Conservation (phyloP, 768 basidiomycete species). For the Boletus eberwhitei region DNA sequence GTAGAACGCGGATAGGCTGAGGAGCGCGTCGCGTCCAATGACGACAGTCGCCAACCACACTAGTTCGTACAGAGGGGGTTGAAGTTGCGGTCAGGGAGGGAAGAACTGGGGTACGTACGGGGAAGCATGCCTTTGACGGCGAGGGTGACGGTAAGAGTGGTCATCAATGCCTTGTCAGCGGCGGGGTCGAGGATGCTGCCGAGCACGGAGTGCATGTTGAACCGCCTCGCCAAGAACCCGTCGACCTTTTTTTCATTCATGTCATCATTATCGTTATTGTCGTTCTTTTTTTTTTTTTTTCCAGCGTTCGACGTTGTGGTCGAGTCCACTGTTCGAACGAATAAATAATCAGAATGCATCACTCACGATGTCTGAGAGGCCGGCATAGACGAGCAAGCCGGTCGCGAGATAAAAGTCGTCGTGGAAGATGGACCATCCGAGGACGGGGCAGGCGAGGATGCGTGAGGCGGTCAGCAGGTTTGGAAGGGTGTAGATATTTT, state of each 20-base stretch:
- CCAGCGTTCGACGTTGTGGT: neutral
- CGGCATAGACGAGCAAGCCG: slow-evolving; percentile 81
- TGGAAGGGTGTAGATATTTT: slow-evolving; percentile 93
- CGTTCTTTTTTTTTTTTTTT: neutral
- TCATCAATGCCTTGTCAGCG: slow-evolving; percentile 95
- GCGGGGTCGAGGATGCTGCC: slow-evolving; percentile 96
- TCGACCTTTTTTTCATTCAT: slow-evolving; percentile 58
- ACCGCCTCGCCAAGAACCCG: slow-evolving; percentile 85
- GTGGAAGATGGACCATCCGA: slow-evolving; percentile 88
- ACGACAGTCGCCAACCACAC: slow-evolving; percentile 85
- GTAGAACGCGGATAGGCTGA: slow-evolving; percentile 88
- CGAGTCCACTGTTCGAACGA: slow-evolving; percentile 1
- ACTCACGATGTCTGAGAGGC: slow-evolving; percentile 87
- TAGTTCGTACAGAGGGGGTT: slow-evolving; percentile 28
- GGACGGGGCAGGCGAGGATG: slow-evolving; percentile 82
- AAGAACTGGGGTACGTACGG: slow-evolving; percentile 44
- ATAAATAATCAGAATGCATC: neutral
- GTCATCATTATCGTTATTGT: neutral
- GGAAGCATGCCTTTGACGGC: slow-evolving; percentile 83
- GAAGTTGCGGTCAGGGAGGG: neutral
- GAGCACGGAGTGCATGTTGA: slow-evolving; percentile 84
- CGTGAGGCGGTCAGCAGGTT: slow-evolving; percentile 87
- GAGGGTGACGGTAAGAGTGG: slow-evolving; percentile 84
- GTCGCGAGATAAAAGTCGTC: slow-evolving; percentile 81
- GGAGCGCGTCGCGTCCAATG: slow-evolving; percentile 81